A percentile compares a stretch with the other conserved stretches of the same genome.
Conservation (phyloP, 2,329 filamentous ascomycete genomes). For the Boeremia lycopersici region DNA sequence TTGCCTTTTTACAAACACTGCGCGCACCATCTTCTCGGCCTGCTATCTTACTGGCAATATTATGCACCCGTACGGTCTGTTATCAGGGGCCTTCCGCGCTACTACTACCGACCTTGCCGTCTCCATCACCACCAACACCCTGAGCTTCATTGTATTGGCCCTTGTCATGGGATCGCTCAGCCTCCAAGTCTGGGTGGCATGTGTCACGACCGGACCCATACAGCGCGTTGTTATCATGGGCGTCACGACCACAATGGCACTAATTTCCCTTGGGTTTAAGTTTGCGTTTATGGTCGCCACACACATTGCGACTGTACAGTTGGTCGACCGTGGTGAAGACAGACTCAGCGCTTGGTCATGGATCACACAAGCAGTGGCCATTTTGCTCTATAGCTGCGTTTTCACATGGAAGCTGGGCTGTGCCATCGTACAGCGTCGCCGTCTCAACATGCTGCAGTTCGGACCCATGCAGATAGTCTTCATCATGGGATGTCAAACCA, state of each 20-base stretch:
- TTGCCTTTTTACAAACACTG: conserved; percentile 65
- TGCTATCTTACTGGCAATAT: conserved; percentile 67
- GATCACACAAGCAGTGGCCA: conserved; percentile 60
- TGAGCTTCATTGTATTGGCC: conserved; percentile 60
- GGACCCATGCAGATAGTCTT: conserved; percentile 71
- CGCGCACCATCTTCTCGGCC: conserved; percentile 63
- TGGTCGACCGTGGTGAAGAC: conserved; percentile 32
- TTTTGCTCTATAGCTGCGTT: conserved; percentile 67
- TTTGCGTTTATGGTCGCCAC: conserved; percentile 60
- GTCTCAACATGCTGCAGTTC: conserved; percentile 64
- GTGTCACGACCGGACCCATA: conserved; percentile 53
- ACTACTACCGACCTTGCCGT: conserved; percentile 51
- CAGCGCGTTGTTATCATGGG: conserved; percentile 55
- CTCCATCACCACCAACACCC: conserved; percentile 56
- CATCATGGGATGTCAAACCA: conserved; percentile 70
- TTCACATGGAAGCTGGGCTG: conserved; percentile 67
- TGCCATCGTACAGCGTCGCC: conserved; percentile 61
- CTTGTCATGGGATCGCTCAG: conserved; percentile 65
- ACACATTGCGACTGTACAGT: conserved; percentile 46
- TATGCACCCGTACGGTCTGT: conserved; percentile 65
- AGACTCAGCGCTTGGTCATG: conserved; percentile 47
- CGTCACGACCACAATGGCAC: conserved; percentile 56
- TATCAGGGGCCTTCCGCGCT: conserved; percentile 58
- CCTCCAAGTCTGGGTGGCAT: conserved; percentile 68
- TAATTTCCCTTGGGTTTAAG: conserved; percentile 60